phyloP scores from a whole-genome alignment of 768 basidiomycete species.

The Tephrocybe sp. region DNA sequence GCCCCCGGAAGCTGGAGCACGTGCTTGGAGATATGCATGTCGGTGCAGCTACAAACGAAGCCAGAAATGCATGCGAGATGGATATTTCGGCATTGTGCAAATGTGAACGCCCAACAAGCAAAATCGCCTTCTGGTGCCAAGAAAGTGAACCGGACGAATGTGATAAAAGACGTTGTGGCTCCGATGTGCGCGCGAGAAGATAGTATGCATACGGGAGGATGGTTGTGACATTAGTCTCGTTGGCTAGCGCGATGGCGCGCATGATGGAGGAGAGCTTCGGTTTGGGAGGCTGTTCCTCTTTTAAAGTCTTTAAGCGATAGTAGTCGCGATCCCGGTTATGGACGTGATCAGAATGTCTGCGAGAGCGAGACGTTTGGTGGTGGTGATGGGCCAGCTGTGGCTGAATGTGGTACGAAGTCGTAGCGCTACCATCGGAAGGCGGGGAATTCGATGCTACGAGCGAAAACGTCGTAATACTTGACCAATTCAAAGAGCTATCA shows the following conservation, averaged over 20 bases:
- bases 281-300: slow-evolving; percentile 17
- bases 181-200: slow-evolving; percentile 40
- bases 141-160: slow-evolving; percentile 33
- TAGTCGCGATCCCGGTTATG: slow-evolving; percentile 1
- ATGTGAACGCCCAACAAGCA: slow-evolving; percentile 37
- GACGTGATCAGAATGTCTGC: slow-evolving; percentile 3
- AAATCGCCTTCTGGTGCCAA: slow-evolving; percentile 38
- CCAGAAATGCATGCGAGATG: slow-evolving; percentile 37
- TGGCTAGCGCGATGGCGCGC: slow-evolving; percentile 43
- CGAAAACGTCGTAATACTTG: slow-evolving; percentile 4
- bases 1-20: slow-evolving; percentile 33
- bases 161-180: slow-evolving; percentile 33
- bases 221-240: slow-evolving; percentile 33
- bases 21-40: slow-evolving; percentile 24
- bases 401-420: not conserved
- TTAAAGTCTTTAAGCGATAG: slow-evolving; percentile 3
- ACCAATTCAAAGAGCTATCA: slow-evolving; percentile 4
- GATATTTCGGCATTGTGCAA: slow-evolving; percentile 38
- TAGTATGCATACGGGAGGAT: slow-evolving; percentile 48
- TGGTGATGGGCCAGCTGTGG: not conserved
- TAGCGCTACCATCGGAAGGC: not conserved
- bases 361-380: slow-evolving; percentile 2
- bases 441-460: not conserved
- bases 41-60: slow-evolving; percentile 34
- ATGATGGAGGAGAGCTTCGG: slow-evolving; percentile 40